phyloP scores from a whole-genome alignment of 176 grass and related monocot genomes.

The Thalia dealbata region DNA sequence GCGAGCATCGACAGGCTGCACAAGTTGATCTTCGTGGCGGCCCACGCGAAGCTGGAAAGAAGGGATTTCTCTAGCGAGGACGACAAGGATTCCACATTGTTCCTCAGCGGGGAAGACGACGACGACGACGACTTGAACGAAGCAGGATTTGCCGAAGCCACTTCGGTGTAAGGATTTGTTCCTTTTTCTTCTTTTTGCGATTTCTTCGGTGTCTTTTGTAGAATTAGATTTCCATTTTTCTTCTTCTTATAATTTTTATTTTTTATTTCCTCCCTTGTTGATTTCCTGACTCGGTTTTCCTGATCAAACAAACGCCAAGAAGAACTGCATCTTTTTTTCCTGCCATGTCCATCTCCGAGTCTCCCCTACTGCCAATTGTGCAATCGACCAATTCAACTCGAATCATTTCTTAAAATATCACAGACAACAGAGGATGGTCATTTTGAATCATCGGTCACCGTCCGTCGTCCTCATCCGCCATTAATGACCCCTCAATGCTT shows the following conservation, averaged over 20 bases:
- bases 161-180: background rate
- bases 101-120: slow-evolving; percentile 45
- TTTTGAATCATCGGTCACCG: no score
- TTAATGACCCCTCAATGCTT: no score
- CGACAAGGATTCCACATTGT: slow-evolving; percentile 48
- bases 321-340: background rate
- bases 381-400: no score
- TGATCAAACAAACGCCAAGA: background rate
- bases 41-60: slow-evolving; percentile 67
- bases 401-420: no score
- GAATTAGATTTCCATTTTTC: background rate
- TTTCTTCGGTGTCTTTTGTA: background rate
- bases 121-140: slow-evolving; percentile 14
- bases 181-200: background rate
- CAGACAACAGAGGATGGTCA: no score
- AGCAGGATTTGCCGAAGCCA: background rate
- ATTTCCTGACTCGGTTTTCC: background rate
- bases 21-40: slow-evolving; percentile 56
- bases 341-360: background rate
- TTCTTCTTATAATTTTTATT: background rate
- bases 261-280: background rate
- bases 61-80: slow-evolving; percentile 57
- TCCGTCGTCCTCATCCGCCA: no score
- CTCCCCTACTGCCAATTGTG: no score
- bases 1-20: slow-evolving; percentile 15